Evolutionary conservation across 495 filamentous ascomycete genomes (phyloP), one percentile per base, ranked within the genome.

Genomic region (Aspergillus bridgeri): DNA sequence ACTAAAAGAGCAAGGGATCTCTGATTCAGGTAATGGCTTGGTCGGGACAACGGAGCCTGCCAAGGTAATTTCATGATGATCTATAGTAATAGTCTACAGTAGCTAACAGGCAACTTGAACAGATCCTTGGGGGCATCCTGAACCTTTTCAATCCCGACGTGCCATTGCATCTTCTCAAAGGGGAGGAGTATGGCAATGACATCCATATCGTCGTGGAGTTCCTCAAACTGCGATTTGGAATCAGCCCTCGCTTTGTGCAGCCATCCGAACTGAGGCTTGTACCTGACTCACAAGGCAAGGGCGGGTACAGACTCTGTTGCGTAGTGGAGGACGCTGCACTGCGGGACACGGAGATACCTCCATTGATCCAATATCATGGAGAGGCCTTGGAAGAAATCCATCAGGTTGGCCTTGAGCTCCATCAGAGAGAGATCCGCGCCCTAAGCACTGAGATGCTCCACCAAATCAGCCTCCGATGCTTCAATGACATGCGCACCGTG

Each of bases 401-500:
- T 45, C 77, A 80, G 44, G 49, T 80, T 38, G 62, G 64, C 3
- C 65, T 79, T 6, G 75, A 78, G 56, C 61, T 80, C 2, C 71
- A 78, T 29, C 77, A 77, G 45, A 60, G 64, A 5, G 78, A 80
- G 56, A 46, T 80, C 5, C 54, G 52, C 24, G 59, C 42, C 13
- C 33, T 80, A 3, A 8, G 29, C 4, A 48, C 52, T 0, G 69
- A 77, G 19, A 61, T 76, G 47, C 60, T 67, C 7, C 68, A 57
- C 0, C 61, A 75, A 20, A 19, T 78, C 18, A 65, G 64, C 11
- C 33, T 65, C 6, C 57, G 67, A 6, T 75, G 76, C 54, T 70
- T 69, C 49, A 79, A 80, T 38, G 74, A 80, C 52, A 64, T 80
- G 43, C 68, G 75, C 7, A 75, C 70, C 9, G 64, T 80, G 7